A percentile compares a stretch with the other conserved stretches of the same genome.
Conservation (phyloP, 1,139 yeast species). For the Kodamaea arcana region DNA sequence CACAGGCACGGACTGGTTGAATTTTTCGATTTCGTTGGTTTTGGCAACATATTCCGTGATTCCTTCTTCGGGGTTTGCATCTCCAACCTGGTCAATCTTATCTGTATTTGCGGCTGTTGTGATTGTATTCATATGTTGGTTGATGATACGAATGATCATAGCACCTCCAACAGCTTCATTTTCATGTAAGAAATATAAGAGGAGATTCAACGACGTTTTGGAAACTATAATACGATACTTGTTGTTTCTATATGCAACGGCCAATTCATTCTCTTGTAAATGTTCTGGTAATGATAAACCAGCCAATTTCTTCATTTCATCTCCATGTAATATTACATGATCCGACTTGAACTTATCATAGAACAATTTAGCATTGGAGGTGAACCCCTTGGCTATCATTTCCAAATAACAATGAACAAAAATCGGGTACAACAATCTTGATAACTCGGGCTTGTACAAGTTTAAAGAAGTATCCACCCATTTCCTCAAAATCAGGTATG, state of each 20-base stretch:
- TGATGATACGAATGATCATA: constrained; percentile 75
- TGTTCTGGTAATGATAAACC: constrained; percentile 80
- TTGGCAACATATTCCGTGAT: constrained; percentile 52
- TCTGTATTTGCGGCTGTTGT: constrained; percentile 42
- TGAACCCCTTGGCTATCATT: constrained; percentile 59
- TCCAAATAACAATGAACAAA: constrained; percentile 87
- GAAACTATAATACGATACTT: constrained; percentile 76
- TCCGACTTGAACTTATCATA: constrained; percentile 73
- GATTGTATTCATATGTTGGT: constrained; percentile 77
- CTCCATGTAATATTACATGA: constrained; percentile 72
- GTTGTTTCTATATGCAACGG: constrained; percentile 67
- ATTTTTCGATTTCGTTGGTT: constrained; percentile 49
- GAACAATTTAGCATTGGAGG: constrained; percentile 64
- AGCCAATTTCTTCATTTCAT: constrained; percentile 67
- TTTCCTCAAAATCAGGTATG: constrained; percentile 72
- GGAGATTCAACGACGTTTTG: constrained; percentile 77
- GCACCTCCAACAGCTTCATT: constrained; percentile 93
- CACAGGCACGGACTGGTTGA: constrained; percentile 64
- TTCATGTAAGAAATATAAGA: constrained; percentile 84
- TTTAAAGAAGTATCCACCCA: constrained; percentile 95
- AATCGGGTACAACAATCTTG: constrained; percentile 80
- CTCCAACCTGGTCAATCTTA: constrained; percentile 43
- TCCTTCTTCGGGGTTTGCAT: constrained; percentile 59
- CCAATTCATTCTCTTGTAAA: constrained; percentile 75
- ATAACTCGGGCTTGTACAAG: constrained; percentile 83